These are phyloP conservation scores for Obba rivulosa DNA, from an alignment of 768 basidiomycete genomes.

Conservation along the genomic window DNA sequence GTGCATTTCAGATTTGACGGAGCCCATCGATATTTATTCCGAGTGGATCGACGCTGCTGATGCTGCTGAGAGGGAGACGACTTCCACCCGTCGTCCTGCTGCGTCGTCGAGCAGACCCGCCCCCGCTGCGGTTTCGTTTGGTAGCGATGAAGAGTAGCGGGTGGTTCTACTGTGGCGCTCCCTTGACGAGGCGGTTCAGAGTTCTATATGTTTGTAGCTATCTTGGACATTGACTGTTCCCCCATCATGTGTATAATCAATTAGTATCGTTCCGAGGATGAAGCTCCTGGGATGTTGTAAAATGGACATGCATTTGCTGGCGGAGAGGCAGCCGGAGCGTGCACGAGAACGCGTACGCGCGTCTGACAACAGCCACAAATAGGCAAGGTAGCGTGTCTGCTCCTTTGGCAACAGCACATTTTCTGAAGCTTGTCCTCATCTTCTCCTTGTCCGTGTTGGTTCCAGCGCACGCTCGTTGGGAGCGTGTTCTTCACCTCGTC, in stretches of 20 bases:
- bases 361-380: slow-evolving; percentile 25
- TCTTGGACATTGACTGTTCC: too few species aligned
- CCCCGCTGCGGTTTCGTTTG: slow-evolving; percentile 29
- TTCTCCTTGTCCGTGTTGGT: slow-evolving; percentile 6
- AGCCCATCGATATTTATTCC: slow-evolving; percentile 85
- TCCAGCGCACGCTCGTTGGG: slow-evolving; percentile 12
- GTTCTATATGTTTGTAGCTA: too few species aligned
- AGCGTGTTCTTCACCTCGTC: slow-evolving; percentile 14
- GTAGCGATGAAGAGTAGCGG: slow-evolving; percentile 47
- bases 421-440: slow-evolving; percentile 2
- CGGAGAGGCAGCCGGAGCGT: not conserved
- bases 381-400: slow-evolving; percentile 10
- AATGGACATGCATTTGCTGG: not conserved
- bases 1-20: slow-evolving; percentile 61
- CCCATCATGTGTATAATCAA: too few species aligned
- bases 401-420: slow-evolving; percentile 3
- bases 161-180: not conserved
- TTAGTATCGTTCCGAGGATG: too few species aligned
- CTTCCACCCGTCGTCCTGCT: slow-evolving; percentile 43
- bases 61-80: slow-evolving; percentile 66
- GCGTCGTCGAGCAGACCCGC: slow-evolving; percentile 47
- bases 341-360: slow-evolving; percentile 10
- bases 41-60: slow-evolving; percentile 91
- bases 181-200: too few species aligned
- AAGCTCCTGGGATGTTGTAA: not conserved